Evolutionary conservation across 2,329 filamentous ascomycete species (phyloP).

Genomic region (Ophiobolus disseminans): DNA sequence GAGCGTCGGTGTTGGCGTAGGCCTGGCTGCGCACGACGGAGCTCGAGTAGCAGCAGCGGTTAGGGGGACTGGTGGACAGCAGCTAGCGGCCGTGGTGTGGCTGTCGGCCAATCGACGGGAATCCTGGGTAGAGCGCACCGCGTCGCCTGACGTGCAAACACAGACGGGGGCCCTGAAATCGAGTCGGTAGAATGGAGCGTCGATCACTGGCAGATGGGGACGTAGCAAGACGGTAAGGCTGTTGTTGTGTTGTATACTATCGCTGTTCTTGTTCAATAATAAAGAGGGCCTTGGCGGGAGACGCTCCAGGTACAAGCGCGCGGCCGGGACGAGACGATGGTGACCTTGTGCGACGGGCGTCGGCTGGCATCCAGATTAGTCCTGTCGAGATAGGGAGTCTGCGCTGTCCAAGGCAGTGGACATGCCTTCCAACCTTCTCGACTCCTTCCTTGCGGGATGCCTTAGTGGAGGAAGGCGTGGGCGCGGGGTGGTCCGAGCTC

Average conservation of each 20-base stretch:
- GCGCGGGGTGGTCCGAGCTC: constrained; percentile 23
- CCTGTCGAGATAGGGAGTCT: not conserved
- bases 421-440: constrained; percentile 8
- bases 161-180: constrained; percentile 5
- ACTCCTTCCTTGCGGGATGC: constrained; percentile 6
- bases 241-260: constrained; percentile 10
- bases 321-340: constrained; percentile 18
- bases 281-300: constrained; percentile 31
- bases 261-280: constrained; percentile 29
- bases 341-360: constrained; percentile 18
- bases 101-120: constrained; percentile 30
- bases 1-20: constrained; percentile 18
- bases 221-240: constrained; percentile 5
- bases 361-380: not conserved
- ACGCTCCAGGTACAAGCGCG: constrained; percentile 20
- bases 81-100: constrained; percentile 33
- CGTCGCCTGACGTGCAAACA: constrained; percentile 35
- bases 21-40: constrained; percentile 25
- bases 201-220: constrained; percentile 14
- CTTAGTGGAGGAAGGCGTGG: constrained; percentile 1
- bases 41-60: constrained; percentile 20
- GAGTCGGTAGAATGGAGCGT: constrained; percentile 13
- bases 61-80: constrained; percentile 27
- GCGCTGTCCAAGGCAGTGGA: constrained; percentile 1
- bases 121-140: constrained; percentile 27